Percentiles rank a stretch among this genome's conserved stretches.
Conservation (phyloP, 176 grass and related monocot genomes). For the Oryza rufipogon region DNA sequence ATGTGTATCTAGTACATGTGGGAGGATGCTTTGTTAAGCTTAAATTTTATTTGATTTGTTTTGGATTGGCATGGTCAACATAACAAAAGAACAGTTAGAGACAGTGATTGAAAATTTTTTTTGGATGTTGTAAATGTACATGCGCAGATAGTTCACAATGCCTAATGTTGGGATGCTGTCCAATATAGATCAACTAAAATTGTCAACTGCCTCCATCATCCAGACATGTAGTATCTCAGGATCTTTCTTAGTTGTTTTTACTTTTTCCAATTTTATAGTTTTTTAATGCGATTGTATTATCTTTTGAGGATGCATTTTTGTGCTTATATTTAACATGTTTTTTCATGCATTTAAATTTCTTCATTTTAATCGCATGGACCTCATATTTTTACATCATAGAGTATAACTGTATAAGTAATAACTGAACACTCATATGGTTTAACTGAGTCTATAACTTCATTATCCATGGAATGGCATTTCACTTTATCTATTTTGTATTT, state of each 20-base stretch:
- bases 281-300: background rate
- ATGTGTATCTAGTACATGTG: background rate
- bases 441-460: slow-evolving; percentile 26
- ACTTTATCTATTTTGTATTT: slow-evolving; percentile 35
- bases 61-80: background rate
- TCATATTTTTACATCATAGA: background rate
- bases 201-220: slow-evolving; percentile 3
- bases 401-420: background rate
- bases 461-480: slow-evolving; percentile 1
- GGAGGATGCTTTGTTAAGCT: background rate
- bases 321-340: slow-evolving; percentile 20
- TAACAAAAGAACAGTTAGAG: background rate
- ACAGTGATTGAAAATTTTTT: background rate
- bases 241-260: background rate
- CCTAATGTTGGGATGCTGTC: background rate
- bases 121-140: background rate
- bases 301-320: slow-evolving; percentile 23
- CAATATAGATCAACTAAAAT: background rate
- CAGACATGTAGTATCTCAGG: background rate
- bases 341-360: slow-evolving; percentile 16
- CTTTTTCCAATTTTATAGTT: background rate
- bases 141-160: background rate
- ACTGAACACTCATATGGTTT: slow-evolving; percentile 12
- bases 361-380: background rate
- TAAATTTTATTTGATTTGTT: background rate